These are phyloP conservation scores for Aspergillus sp. DNA, from an alignment of 2,329 filamentous ascomycete genomes.

Conservation along the genomic window DNA sequence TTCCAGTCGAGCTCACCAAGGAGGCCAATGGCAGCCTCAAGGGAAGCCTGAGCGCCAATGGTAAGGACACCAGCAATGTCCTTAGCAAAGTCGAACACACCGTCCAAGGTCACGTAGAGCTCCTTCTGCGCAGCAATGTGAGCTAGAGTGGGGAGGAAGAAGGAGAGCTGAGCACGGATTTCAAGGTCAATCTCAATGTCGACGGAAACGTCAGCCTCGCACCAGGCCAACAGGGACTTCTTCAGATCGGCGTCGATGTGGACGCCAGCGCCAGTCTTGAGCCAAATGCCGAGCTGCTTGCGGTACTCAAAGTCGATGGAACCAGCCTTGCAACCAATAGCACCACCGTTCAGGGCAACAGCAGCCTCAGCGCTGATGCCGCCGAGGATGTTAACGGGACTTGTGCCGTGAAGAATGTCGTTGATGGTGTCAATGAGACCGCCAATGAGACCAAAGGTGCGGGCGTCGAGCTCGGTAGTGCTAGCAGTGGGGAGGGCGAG, in stretches of 20 bases:
- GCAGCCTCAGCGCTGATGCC: slow-evolving; percentile 40
- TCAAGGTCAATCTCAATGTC: slow-evolving; percentile 29
- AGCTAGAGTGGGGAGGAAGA: slow-evolving; percentile 40
- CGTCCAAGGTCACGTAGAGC: slow-evolving; percentile 42
- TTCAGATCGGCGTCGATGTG: slow-evolving; percentile 34
- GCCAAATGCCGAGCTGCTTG: slow-evolving; percentile 35
- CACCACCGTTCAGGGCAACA: slow-evolving; percentile 42
- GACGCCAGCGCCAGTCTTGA: slow-evolving; percentile 28
- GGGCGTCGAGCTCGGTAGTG: slow-evolving; percentile 28
- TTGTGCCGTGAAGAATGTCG: slow-evolving; percentile 30
- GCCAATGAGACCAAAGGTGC: slow-evolving; percentile 28
- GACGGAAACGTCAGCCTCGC: slow-evolving; percentile 31
- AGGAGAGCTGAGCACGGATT: slow-evolving; percentile 36
- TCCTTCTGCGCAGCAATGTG: slow-evolving; percentile 41
- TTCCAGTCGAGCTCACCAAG: slow-evolving; percentile 31
- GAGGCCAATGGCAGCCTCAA: slow-evolving; percentile 34
- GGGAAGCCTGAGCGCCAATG: slow-evolving; percentile 32
- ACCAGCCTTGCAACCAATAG: slow-evolving; percentile 38
- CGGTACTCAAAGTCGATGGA: slow-evolving; percentile 34
- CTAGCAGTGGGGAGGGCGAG: slow-evolving; percentile 38
- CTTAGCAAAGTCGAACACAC: slow-evolving; percentile 37
- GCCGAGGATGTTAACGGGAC: slow-evolving; percentile 28
- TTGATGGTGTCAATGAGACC: slow-evolving; percentile 31
- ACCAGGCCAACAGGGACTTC: slow-evolving; percentile 38
- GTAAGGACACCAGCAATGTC: slow-evolving; percentile 37